Evolutionary conservation across 192 early-diverging fungal genomes (phyloP).

Genomic region (Spizellomyces sp.): DNA sequence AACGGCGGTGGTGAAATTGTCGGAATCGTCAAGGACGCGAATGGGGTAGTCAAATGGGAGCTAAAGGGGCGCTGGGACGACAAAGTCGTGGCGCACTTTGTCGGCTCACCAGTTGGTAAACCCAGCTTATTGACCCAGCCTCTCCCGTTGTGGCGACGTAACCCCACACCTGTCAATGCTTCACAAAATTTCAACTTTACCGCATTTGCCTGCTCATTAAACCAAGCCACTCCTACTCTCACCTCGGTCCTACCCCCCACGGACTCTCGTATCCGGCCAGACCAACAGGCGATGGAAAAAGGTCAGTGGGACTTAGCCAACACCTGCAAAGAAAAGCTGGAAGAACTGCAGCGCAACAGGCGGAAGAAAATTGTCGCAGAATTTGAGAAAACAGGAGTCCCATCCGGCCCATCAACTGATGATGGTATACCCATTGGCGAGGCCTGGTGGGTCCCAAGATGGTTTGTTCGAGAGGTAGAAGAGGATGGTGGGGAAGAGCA

Average conservation of each 20-base stretch:
- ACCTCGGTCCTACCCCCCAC: constrained; percentile 69
- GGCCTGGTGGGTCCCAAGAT: constrained; percentile 68
- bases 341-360: constrained; percentile 73
- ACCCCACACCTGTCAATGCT: constrained; percentile 23
- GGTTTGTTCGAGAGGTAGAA: constrained; percentile 75
- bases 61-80: constrained; percentile 46
- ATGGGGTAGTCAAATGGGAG: constrained; percentile 32
- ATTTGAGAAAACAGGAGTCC: constrained; percentile 45
- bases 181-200: constrained; percentile 70
- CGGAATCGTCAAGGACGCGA: constrained; percentile 39
- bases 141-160: constrained; percentile 26
- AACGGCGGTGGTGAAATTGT: constrained; percentile 35
- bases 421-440: constrained; percentile 41
- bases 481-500: constrained; percentile 67
- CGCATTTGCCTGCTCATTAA: constrained; percentile 74
- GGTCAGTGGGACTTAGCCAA: constrained; percentile 80
- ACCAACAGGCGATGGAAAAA: constrained; percentile 85
- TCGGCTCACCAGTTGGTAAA: constrained; percentile 4
- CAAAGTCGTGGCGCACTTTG: constrained; percentile 15
- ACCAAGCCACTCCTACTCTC: constrained; percentile 64
- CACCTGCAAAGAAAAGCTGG: constrained; percentile 70
- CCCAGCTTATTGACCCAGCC: neutral
- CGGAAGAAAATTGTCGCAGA: constrained; percentile 58
- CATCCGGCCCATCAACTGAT: constrained; percentile 29
- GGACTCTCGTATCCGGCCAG: constrained; percentile 81